Base-by-base conservation (phyloP, 2,329 filamentous ascomycete species). In the Arthrobotrys sinensis region DNA sequence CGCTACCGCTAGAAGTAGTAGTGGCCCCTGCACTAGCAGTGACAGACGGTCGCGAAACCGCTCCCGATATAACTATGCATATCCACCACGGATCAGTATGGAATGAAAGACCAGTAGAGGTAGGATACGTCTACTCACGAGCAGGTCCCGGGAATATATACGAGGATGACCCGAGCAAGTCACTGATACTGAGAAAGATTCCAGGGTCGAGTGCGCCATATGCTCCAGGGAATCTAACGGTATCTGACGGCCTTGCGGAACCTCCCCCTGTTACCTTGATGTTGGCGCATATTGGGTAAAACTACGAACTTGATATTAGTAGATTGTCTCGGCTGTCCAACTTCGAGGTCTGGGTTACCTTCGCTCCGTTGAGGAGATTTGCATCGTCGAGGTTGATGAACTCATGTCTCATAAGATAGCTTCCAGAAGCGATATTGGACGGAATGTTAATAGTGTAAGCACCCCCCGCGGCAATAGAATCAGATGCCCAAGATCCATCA, bases 231-330 rank as follows among this genome's bases (percentile, higher is more conserved):
- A 76, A 76, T 48, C 71, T 53, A 11, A 64, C 71, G 0, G 65
- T 69, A 48, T 64, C 45, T 5, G 64, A 68, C 10, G 64, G 63
- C 3, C 11, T 32, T 21, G 45, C 19, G 1, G 71, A 46, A 40
- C 64, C 71, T 0, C 53, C 38, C 3, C 57, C 57, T 0, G 34
- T 76, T 6, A 76, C 57, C 5, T 68, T 19, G 11, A 76, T 14
- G 6, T 38, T 38, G 16, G 64, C 71, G n/a, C 71, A 76, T 36
- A 76, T 69, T 14, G 71, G 71, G 34, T 63, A 76, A 32, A 76
- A 76, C 71, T 76, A 34, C 34, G 4, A 28, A 1, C 5, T 34
- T 34, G 21, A 1, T 1, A 12, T 50, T 50, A 50, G 46, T 14
- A 28, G 4, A 4, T 11, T 8, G 7, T 11, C 6, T 12, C 12